Percentiles rank a stretch among this genome's conserved stretches.
phyloP scores from a whole-genome alignment of 2,329 filamentous ascomycete species.

The Fusarium euwallaceae region DNA sequence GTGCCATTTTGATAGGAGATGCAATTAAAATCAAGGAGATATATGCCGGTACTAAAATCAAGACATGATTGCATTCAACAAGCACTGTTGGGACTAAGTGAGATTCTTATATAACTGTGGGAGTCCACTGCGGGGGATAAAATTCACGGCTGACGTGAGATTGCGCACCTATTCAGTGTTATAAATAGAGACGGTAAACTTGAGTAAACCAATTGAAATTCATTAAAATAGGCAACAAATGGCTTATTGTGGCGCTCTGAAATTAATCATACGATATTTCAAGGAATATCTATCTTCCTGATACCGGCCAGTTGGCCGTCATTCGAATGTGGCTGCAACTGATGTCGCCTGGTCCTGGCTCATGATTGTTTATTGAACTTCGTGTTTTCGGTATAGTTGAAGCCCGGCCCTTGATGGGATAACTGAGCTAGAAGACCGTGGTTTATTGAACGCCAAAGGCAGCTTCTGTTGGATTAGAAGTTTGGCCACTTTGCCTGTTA shows the following conservation, averaged over 20 bases:
- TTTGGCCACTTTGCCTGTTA: no score
- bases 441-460: no score
- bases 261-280: not conserved
- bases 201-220: not conserved
- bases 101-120: not conserved
- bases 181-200: not conserved
- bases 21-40: not conserved
- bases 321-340: no score
- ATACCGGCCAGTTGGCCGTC: not conserved
- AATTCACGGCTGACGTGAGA: constrained; percentile 1
- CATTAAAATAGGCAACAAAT: not conserved
- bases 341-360: no score
- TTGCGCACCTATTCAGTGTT: not conserved
- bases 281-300: not conserved
- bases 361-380: no score
- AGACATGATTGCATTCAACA: not conserved
- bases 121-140: not conserved
- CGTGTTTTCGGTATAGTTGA: no score
- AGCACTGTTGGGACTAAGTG: not conserved
- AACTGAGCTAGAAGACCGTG: no score
- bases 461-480: no score
- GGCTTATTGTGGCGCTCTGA: not conserved
- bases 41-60: not conserved
- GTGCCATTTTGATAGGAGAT: not conserved
- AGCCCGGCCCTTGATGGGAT: no score